phyloP scores from a whole-genome alignment of 306 rosid genomes.

The Gynostemma pentaphyllum region DNA sequence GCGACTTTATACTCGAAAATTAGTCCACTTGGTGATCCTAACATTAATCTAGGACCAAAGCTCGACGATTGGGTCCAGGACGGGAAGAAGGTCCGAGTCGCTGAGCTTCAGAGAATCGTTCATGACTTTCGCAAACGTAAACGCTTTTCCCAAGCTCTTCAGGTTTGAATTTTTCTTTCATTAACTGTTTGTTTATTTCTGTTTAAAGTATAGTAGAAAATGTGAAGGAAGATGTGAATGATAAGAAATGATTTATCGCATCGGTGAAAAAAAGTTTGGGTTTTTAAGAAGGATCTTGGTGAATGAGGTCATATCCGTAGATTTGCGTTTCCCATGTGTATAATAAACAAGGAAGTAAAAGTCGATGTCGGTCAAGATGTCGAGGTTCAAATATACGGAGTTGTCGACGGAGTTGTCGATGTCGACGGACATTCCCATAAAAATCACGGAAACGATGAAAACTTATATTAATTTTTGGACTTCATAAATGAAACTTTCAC shows the following conservation, averaged over 20 bases:
- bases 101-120: constrained; percentile 67
- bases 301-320: neutral
- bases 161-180: constrained; percentile 24
- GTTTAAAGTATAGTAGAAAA: neutral
- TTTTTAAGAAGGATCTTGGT: neutral
- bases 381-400: too few species aligned
- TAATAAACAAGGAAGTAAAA: too few species aligned
- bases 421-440: too few species aligned
- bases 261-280: too few species aligned
- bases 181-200: neutral
- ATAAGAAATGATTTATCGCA: neutral
- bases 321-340: neutral
- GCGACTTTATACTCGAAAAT: constrained; percentile 45
- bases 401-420: too few species aligned
- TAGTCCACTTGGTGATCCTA: constrained; percentile 58
- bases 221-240: neutral
- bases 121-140: constrained; percentile 75
- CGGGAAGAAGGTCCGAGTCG: constrained; percentile 55
- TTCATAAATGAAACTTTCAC: too few species aligned
- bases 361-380: too few species aligned
- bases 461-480: too few species aligned
- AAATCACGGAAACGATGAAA: too few species aligned
- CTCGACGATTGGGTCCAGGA: constrained; percentile 69
- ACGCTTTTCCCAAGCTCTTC: constrained; percentile 62
- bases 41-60: constrained; percentile 30